Evolutionary conservation across 345 rosid genomes (phyloP).

Genomic region (Lagerstroemia speciosa): DNA sequence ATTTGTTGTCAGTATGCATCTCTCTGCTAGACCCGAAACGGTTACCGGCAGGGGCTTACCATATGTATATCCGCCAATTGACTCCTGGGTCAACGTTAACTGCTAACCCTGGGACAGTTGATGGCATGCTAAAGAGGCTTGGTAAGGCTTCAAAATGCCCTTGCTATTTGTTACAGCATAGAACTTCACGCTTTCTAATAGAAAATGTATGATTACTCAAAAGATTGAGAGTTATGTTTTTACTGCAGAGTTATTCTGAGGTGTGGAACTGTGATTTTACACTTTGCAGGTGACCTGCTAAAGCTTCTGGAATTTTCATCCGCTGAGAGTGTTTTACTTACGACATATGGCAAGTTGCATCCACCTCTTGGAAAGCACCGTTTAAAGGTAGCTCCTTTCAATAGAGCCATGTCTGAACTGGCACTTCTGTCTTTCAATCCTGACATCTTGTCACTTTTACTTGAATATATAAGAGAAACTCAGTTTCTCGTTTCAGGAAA

Average conservation of each 20-base stretch:
- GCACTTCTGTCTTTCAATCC: background rate
- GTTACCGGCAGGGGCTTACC: conserved; percentile 54
- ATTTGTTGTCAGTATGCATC: conserved; percentile 80
- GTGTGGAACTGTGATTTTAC: background rate
- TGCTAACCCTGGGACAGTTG: conserved; percentile 65
- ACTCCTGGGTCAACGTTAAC: conserved; percentile 44
- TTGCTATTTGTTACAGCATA: background rate
- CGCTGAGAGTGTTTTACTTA: conserved; percentile 44
- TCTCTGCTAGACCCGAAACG: conserved; percentile 85
- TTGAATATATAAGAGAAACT: background rate
- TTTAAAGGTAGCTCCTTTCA: conserved; percentile 45
- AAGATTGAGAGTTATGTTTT: background rate
- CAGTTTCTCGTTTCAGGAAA: background rate
- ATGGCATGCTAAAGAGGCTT: conserved; percentile 82
- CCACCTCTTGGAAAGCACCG: conserved; percentile 97
- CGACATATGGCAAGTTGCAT: conserved; percentile 86
- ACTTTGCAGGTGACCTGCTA: conserved; percentile 61
- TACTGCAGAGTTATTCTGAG: background rate
- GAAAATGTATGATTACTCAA: background rate
- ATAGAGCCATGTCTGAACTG: background rate
- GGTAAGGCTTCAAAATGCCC: conserved; percentile 31
- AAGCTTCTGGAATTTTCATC: conserved; percentile 70
- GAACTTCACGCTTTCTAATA: background rate
- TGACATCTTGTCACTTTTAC: background rate
- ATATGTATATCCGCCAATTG: conserved; percentile 51